These are phyloP conservation scores for Russula sp. DNA, from an alignment of 768 basidiomycete species.

Conservation along the genomic window DNA sequence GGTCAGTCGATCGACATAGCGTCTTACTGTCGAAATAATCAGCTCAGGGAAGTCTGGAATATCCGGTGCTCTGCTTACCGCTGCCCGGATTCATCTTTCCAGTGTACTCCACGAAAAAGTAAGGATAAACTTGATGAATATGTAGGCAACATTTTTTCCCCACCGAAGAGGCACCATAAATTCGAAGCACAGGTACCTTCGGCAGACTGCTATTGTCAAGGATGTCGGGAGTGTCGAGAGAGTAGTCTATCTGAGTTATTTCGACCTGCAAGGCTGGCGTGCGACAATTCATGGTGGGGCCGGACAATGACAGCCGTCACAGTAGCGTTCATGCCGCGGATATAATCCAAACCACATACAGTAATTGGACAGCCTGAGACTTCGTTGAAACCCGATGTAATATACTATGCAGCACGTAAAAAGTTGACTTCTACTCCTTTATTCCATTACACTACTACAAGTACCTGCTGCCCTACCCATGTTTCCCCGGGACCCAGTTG, in stretches of 20 bases:
- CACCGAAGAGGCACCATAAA: constrained; percentile 76
- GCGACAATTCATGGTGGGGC: constrained; percentile 1
- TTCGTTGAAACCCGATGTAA: background rate
- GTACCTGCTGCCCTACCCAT: constrained; percentile 73
- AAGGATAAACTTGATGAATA: constrained; percentile 91
- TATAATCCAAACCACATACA: background rate
- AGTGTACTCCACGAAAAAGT: constrained; percentile 82
- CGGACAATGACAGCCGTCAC: background rate
- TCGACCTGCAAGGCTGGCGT: constrained; percentile 35
- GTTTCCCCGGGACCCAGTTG: constrained; percentile 54
- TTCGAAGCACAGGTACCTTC: constrained; percentile 73
- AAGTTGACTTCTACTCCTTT: background rate
- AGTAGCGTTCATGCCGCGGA: background rate
- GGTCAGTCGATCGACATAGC: constrained; percentile 61
- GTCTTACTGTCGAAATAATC: constrained; percentile 48
- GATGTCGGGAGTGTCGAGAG: constrained; percentile 47
- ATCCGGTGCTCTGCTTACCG: constrained; percentile 42
- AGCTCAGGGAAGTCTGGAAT: background rate
- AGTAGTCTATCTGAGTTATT: constrained; percentile 60
- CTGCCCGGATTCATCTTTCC: constrained; percentile 56
- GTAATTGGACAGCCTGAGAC: background rate
- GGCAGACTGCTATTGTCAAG: constrained; percentile 59
- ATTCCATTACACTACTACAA: constrained; percentile 39
- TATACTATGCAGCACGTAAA: background rate
- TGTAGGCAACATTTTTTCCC: constrained; percentile 82